These are phyloP conservation scores for Leccinellum albellum DNA, from an alignment of 768 basidiomycete species.

Conservation along the genomic window DNA sequence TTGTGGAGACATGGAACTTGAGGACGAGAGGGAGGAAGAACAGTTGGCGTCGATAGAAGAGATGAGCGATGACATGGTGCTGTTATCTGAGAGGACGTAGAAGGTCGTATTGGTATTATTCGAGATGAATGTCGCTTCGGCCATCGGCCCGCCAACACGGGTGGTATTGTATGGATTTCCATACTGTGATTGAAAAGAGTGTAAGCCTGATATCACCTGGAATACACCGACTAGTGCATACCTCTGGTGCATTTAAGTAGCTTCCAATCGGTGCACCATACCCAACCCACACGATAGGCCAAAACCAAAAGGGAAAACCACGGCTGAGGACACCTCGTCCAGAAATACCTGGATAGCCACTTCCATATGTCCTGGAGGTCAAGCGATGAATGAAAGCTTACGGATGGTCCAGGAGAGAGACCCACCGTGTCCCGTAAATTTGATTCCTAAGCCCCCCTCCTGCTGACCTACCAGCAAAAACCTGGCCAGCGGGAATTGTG, in stretches of 20 bases:
- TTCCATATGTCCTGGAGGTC: slow-evolving; percentile 48
- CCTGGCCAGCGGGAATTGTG: slow-evolving; percentile 42
- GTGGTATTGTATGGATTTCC: slow-evolving; percentile 41
- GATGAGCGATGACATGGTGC: slow-evolving; percentile 44
- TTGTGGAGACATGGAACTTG: slow-evolving; percentile 30
- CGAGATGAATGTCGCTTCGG: slow-evolving; percentile 39
- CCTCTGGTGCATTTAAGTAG: slow-evolving; percentile 42
- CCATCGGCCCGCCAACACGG: slow-evolving; percentile 47
- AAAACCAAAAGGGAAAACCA: slow-evolving; percentile 63
- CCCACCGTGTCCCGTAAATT: slow-evolving; percentile 44
- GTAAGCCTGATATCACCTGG: background rate
- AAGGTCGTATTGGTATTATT: slow-evolving; percentile 39
- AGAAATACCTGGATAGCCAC: slow-evolving; percentile 54
- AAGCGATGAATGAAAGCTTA: background rate
- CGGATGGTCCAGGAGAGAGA: background rate
- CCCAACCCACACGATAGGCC: slow-evolving; percentile 56
- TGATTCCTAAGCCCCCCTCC: slow-evolving; percentile 52
- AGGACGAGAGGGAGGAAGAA: slow-evolving; percentile 33
- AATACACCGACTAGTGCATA: slow-evolving; percentile 11
- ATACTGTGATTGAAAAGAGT: slow-evolving; percentile 36
- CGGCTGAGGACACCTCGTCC: slow-evolving; percentile 45
- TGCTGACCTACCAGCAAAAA: slow-evolving; percentile 43
- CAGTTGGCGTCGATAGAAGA: slow-evolving; percentile 42
- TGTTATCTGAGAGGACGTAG: slow-evolving; percentile 46
- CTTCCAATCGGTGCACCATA: slow-evolving; percentile 23